A percentile compares a stretch with the other conserved stretches of the same genome.
Conservation (phyloP, 2,329 filamentous ascomycete genomes). For the Phialemoniopsis sp. region DNA sequence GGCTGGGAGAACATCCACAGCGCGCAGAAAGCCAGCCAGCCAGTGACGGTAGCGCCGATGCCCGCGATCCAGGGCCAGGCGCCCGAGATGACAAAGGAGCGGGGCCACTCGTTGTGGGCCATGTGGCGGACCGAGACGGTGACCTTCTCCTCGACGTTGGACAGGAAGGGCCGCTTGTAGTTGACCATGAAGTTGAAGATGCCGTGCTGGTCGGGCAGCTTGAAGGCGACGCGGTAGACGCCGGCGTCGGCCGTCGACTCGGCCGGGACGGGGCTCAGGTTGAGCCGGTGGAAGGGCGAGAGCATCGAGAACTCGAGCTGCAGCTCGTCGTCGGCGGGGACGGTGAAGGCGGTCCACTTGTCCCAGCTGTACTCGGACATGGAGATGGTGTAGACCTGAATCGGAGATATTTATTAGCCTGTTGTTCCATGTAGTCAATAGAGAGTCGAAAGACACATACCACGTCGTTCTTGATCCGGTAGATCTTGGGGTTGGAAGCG, state of each 20-base stretch:
- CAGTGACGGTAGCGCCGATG: slow-evolving; percentile 76
- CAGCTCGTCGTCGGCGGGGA: slow-evolving; percentile 66
- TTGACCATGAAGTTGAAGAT: slow-evolving; percentile 98
- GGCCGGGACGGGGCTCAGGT: slow-evolving; percentile 47
- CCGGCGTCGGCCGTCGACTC: slow-evolving; percentile 59
- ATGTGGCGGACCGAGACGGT: slow-evolving; percentile 95
- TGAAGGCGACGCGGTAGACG: slow-evolving; percentile 72
- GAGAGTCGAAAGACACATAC: slow-evolving; percentile 52
- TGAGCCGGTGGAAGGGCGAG: slow-evolving; percentile 89
- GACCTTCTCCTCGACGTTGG: slow-evolving; percentile 85
- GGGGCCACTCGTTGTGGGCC: slow-evolving; percentile 93
- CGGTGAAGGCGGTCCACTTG: slow-evolving; percentile 69
- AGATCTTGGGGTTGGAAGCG: slow-evolving; percentile 77
- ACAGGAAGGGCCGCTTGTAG: slow-evolving; percentile 93
- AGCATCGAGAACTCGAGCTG: slow-evolving; percentile 99
- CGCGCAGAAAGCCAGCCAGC: slow-evolving; percentile 80
- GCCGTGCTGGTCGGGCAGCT: slow-evolving; percentile 91
- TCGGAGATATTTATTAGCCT: slow-evolving; percentile 17
- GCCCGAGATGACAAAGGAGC: slow-evolving; percentile 83
- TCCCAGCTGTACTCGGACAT: slow-evolving; percentile 79
- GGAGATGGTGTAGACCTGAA: slow-evolving; percentile 78
- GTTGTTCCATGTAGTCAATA: slow-evolving; percentile 5
- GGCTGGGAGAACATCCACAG: slow-evolving; percentile 77
- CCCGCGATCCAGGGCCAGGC: slow-evolving; percentile 95
- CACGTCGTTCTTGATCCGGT: slow-evolving; percentile 94